These are phyloP conservation scores for Eutrema heterophyllum DNA, from an alignment of 345 rosid species.

Conservation along the genomic window DNA sequence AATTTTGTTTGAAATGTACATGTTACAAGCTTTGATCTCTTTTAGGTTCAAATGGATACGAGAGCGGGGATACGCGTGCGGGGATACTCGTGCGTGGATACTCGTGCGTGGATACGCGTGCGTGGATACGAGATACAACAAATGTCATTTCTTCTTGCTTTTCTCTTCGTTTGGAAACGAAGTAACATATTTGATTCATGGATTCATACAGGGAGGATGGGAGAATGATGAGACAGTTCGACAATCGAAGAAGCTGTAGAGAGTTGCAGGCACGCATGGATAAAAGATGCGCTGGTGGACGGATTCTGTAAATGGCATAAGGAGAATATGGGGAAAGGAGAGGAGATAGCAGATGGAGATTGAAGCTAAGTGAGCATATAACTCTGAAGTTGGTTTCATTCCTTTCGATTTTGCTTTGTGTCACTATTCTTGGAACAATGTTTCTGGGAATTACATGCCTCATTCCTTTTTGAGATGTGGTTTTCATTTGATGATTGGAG, in stretches of 20 bases:
- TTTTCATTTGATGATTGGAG: background rate
- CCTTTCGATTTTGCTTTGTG: slow-evolving; percentile 3
- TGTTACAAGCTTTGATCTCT: too few relatives aligned
- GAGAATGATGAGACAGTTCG: slow-evolving; percentile 79
- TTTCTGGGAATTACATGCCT: too few relatives aligned
- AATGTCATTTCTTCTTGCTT: background rate
- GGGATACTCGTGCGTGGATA: too few relatives aligned
- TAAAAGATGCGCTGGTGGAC: slow-evolving; percentile 68
- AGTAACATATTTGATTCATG: background rate
- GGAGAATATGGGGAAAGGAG: slow-evolving; percentile 32
- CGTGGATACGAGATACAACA: slow-evolving; percentile 59
- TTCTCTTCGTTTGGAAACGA: background rate
- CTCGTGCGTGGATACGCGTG: too few relatives aligned
- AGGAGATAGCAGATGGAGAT: slow-evolving; percentile 6
- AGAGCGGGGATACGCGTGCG: too few relatives aligned
- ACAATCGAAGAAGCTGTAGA: slow-evolving; percentile 52
- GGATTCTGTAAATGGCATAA: slow-evolving; percentile 62
- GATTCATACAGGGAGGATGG: slow-evolving; percentile 60
- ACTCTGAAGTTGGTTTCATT: slow-evolving; percentile 14
- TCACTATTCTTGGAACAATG: too few relatives aligned
- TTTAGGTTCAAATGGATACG: too few relatives aligned
- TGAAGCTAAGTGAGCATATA: slow-evolving; percentile 33
- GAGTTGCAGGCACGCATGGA: slow-evolving; percentile 84
- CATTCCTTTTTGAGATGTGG: slow-evolving; percentile 1
- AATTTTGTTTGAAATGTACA: too few relatives aligned